These are phyloP conservation scores for Clathrospora elynae DNA, from an alignment of 2,329 filamentous ascomycete species.

Conservation along the genomic window DNA sequence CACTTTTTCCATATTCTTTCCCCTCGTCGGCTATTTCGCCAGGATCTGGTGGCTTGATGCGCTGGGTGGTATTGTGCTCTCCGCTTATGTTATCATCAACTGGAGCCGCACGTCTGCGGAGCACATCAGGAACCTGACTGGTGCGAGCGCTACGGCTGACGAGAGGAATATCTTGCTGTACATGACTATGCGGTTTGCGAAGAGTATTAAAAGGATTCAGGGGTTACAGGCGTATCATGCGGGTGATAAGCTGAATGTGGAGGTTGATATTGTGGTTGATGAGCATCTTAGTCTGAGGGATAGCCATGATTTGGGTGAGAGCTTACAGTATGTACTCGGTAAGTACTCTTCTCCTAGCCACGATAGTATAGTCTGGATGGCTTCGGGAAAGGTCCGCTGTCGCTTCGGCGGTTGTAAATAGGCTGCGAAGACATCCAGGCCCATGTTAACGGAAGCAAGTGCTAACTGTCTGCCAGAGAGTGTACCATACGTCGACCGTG, in stretches of 20 bases:
- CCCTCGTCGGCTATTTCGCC: slow-evolving; percentile 77
- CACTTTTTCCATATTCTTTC: slow-evolving; percentile 84
- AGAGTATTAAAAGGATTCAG: slow-evolving; percentile 83
- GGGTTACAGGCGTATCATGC: slow-evolving; percentile 84
- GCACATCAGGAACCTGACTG: slow-evolving; percentile 80
- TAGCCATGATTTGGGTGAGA: slow-evolving; percentile 79
- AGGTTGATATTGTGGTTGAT: slow-evolving; percentile 83
- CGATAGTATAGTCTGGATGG: too few relatives aligned
- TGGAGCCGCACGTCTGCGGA: slow-evolving; percentile 75
- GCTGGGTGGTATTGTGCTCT: slow-evolving; percentile 77
- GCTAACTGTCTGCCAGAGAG: slow-evolving; percentile 57
- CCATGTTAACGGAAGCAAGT: too few relatives aligned
- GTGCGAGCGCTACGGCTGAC: slow-evolving; percentile 77
- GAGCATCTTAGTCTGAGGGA: slow-evolving; percentile 76
- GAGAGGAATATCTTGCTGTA: slow-evolving; percentile 86
- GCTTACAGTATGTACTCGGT: slow-evolving; percentile 78
- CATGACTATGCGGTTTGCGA: slow-evolving; percentile 90
- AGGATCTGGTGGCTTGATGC: slow-evolving; percentile 84
- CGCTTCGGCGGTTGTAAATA: too few relatives aligned
- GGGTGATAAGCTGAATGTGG: slow-evolving; percentile 82
- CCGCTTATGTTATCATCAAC: slow-evolving; percentile 76
- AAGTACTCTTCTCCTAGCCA: slow-evolving; percentile 17
- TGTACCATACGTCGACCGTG: slow-evolving; percentile 71
- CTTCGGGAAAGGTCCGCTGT: too few relatives aligned
- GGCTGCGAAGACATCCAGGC: too few relatives aligned